These are phyloP conservation scores for Fusarium heterosporum DNA, from an alignment of 2,329 filamentous ascomycete genomes.

Conservation along the genomic window DNA sequence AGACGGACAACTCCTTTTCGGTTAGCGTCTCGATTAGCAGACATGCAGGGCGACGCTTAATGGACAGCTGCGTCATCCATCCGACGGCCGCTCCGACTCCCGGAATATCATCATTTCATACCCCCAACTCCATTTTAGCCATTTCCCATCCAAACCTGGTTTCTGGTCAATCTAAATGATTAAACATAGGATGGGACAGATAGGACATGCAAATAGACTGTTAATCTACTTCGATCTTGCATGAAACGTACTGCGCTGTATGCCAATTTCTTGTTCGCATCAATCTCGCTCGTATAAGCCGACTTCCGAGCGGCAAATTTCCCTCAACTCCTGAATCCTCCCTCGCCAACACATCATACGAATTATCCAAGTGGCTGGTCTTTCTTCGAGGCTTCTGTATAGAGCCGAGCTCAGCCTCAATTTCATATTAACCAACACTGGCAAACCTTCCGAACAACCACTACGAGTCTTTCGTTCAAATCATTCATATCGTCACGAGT, in stretches of 20 bases:
- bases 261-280: background rate
- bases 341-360: slow-evolving; percentile 25
- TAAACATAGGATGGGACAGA: background rate
- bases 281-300: background rate
- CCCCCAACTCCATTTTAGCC: slow-evolving; percentile 2
- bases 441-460: no score
- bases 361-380: slow-evolving; percentile 10
- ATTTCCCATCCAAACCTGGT: background rate
- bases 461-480: no score
- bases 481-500: no score
- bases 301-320: background rate
- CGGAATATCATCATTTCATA: slow-evolving; percentile 43
- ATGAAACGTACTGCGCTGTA: background rate
- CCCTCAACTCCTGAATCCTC: background rate
- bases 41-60: slow-evolving; percentile 7
- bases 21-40: slow-evolving; percentile 1
- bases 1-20: slow-evolving; percentile 9
- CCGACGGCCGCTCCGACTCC: slow-evolving; percentile 46
- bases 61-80: slow-evolving; percentile 40
- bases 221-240: background rate
- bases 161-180: background rate
- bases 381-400: slow-evolving; percentile 7
- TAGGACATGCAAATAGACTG: background rate
- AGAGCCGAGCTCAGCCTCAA: no score
- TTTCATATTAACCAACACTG: no score